phyloP scores from a whole-genome alignment of 805 yeast species.

The Saccharomycopsis sp. region DNA sequence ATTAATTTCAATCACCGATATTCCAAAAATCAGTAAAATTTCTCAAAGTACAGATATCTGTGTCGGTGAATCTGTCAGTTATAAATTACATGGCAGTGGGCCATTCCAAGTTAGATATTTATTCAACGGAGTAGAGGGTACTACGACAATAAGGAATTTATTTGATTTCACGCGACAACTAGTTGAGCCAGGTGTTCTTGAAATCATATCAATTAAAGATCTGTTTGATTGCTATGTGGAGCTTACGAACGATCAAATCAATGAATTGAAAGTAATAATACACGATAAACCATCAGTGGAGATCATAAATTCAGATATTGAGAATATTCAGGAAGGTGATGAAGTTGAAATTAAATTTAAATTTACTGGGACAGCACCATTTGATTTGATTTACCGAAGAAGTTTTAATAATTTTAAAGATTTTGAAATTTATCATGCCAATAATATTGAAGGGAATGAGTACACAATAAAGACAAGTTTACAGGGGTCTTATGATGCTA shows the following conservation, averaged over 20 bases:
- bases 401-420: conserved; percentile 17
- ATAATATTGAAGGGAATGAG: conserved; percentile 60
- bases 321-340: conserved; percentile 91
- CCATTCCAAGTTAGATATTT: conserved; percentile 73
- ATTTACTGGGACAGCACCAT: conserved; percentile 76
- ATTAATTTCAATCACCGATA: conserved; percentile 61
- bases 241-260: conserved; percentile 21
- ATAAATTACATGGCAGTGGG: conserved; percentile 67
- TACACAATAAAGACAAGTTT: conserved; percentile 69
- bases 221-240: conserved; percentile 34
- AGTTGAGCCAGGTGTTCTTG: conserved; percentile 69
- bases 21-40: conserved; percentile 56
- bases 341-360: conserved; percentile 80
- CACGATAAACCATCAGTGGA: conserved; percentile 75
- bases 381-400: conserved; percentile 58
- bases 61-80: conserved; percentile 85
- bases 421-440: conserved; percentile 31
- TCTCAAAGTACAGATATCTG: conserved; percentile 53
- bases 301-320: conserved; percentile 57
- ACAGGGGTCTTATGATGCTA: conserved; percentile 93
- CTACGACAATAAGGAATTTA: conserved; percentile 40
- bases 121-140: conserved; percentile 57
- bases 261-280: conserved; percentile 33
- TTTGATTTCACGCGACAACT: conserved; percentile 62
- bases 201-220: conserved; percentile 64